Percentiles rank a stretch among this genome's conserved stretches.
Evolutionary conservation across 2,329 filamentous ascomycete genomes (phyloP).

Genomic region (Talaromyces piceae): DNA sequence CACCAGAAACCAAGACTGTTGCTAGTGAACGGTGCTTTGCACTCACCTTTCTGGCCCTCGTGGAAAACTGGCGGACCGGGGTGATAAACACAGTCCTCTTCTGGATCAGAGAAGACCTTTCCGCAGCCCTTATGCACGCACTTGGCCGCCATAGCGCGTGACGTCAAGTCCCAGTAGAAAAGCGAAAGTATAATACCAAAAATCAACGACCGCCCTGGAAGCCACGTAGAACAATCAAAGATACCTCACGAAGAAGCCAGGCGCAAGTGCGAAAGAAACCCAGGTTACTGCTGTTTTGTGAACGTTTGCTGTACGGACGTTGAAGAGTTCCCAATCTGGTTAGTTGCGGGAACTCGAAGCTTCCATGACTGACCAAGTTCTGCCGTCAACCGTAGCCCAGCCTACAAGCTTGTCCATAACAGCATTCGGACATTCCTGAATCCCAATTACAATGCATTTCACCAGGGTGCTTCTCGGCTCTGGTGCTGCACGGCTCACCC

Average conservation of each 20-base stretch:
- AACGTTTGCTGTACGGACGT: conserved; percentile 3
- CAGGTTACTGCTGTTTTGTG: neutral
- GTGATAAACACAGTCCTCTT: conserved; percentile 85
- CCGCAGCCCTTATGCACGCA: conserved; percentile 96
- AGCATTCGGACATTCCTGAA: too few relatives aligned
- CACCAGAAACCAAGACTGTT: neutral
- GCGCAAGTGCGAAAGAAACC: neutral
- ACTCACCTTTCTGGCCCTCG: conserved; percentile 90
- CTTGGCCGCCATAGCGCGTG: conserved; percentile 47
- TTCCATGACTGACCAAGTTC: conserved; percentile 30
- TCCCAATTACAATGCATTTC: conserved; percentile 21
- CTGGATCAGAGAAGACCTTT: conserved; percentile 73
- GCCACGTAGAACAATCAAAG: neutral
- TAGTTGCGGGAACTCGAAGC: conserved; percentile 34
- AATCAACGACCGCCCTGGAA: neutral
- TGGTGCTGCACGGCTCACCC: conserved; percentile 42
- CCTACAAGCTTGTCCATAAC: neutral
- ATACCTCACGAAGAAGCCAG: neutral
- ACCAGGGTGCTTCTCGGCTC: conserved; percentile 21
- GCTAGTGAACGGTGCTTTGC: conserved; percentile 15
- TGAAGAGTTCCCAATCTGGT: conserved; percentile 20
- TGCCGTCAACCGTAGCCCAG: neutral
- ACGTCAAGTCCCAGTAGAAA: neutral
- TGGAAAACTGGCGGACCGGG: conserved; percentile 92
- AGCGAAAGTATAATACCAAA: neutral